Evolutionary conservation across 148 eudicot genomes (phyloP).

Genomic region (Polygonum maritimum): DNA sequence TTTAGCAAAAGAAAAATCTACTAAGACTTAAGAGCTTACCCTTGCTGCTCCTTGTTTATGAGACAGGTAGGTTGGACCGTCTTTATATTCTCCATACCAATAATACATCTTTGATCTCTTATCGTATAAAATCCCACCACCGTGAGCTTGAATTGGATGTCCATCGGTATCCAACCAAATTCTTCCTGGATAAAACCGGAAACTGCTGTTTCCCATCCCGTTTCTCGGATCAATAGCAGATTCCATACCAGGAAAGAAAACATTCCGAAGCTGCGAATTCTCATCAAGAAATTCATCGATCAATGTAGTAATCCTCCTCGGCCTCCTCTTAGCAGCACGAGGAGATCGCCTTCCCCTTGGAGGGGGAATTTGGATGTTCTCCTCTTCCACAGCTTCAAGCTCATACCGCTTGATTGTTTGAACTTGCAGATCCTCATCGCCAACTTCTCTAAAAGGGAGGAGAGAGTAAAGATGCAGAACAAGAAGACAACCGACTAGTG

Average conservation of each 20-base stretch:
- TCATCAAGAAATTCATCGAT: constrained; percentile 95
- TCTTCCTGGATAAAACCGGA: constrained; percentile 71
- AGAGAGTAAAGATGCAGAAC: constrained; percentile 58
- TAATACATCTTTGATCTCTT: constrained; percentile 50
- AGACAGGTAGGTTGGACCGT: constrained; percentile 92
- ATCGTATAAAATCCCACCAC: constrained; percentile 89
- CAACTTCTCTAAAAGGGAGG: constrained; percentile 27
- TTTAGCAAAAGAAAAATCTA: not conserved
- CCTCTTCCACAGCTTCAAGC: constrained; percentile 78
- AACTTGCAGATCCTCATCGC: constrained; percentile 20
- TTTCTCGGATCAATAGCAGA: constrained; percentile 68
- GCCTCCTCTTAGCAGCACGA: constrained; percentile 80
- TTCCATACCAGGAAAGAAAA: constrained; percentile 68
- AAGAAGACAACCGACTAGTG: constrained; percentile 52
- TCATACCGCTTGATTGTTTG: constrained; percentile 32
- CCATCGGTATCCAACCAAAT: constrained; percentile 97
- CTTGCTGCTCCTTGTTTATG: constrained; percentile 86
- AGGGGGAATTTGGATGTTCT: constrained; percentile 71
- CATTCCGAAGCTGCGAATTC: constrained; percentile 65
- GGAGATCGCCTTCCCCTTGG: constrained; percentile 81
- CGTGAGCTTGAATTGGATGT: constrained; percentile 97
- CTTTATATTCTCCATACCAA: constrained; percentile 98
- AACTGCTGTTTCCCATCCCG: constrained; percentile 45
- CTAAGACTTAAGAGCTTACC: constrained; percentile 28
- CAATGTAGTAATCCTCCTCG: constrained; percentile 49